Evolutionary conservation across 768 basidiomycete species (phyloP).

Genomic region (Hygrocybe coccinea): DNA sequence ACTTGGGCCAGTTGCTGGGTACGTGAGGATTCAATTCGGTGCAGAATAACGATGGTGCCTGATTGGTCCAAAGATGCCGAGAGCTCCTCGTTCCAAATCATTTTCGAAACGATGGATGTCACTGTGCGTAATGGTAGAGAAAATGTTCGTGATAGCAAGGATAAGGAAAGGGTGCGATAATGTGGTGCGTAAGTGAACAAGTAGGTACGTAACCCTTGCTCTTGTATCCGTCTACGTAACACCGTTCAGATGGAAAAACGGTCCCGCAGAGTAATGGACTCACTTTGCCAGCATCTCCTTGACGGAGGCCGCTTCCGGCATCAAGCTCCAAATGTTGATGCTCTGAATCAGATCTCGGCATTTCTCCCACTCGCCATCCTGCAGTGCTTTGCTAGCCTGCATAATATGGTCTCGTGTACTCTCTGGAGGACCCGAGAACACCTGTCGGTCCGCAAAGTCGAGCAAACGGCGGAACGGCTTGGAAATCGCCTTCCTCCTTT

Average conservation of each 20-base stretch:
- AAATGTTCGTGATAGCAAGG: slow-evolving; percentile 83
- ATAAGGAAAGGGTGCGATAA: slow-evolving; percentile 87
- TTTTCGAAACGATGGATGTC: slow-evolving; percentile 89
- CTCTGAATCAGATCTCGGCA: slow-evolving; percentile 89
- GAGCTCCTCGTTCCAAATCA: slow-evolving; percentile 98
- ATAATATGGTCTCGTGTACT: slow-evolving; percentile 98
- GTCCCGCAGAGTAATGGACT: slow-evolving; percentile 23
- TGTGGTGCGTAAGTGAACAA: slow-evolving; percentile 96
- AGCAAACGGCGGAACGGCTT: slow-evolving; percentile 93
- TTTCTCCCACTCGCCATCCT: slow-evolving; percentile 95
- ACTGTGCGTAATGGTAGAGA: slow-evolving; percentile 75
- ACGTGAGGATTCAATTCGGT: slow-evolving; percentile 82
- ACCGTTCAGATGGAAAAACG: slow-evolving; percentile 8
- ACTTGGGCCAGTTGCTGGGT: slow-evolving; percentile 86
- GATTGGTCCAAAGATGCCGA: slow-evolving; percentile 91
- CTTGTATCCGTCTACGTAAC: slow-evolving; percentile 81
- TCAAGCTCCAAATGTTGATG: slow-evolving; percentile 97
- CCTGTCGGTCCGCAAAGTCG: slow-evolving; percentile 95
- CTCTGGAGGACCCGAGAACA: slow-evolving; percentile 98
- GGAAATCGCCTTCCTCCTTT: slow-evolving; percentile 88
- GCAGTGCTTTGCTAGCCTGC: slow-evolving; percentile 96
- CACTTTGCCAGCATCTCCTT: slow-evolving; percentile 95
- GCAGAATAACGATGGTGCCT: slow-evolving; percentile 86
- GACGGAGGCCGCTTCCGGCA: slow-evolving; percentile 82
- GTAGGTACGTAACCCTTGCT: slow-evolving; percentile 94